Base-by-base conservation (phyloP, 106 monocot genomes). In the Dioscorea alata region DNA sequence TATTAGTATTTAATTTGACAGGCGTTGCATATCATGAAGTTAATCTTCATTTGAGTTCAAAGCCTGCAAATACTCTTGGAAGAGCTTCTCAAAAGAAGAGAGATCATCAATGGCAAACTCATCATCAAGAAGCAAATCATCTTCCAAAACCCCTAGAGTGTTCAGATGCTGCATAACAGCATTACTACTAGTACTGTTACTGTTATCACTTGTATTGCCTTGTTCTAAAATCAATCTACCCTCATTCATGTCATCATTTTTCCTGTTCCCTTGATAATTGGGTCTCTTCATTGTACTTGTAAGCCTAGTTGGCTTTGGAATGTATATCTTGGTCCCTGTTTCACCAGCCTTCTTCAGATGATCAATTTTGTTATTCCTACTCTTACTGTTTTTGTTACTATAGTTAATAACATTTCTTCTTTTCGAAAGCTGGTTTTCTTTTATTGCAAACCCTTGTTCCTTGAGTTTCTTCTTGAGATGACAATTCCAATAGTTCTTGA, bases 401-500 rank as follows among this genome's bases (percentile, higher is more conserved):
- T 73, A 5, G 42, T 42, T 10, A 3, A 10, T 42, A n/a, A n/a
- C n/a, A 6, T 42, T 42, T 6, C 42, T 42, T 42, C 42, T 5
- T 28, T 28, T 28, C 0, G 5, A 6, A 42, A 34, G 34, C 4
- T 4, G 34, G 42, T 5, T 10, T 6, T 42, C 10, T 42, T 42
- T 0, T 6, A 8, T 42, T 3, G 42, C 10, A 42, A 42, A 42
- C 42, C 0, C 42, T 42, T 42, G 42, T 8, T 10, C 5, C 42
- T 42, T 42, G 42, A 42, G 42, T 10, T 42, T 42, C 42, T 42
- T 42, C 2, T 5, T 42, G 42, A 42, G 42, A 42, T 42, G 42
- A 42, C 42, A 8, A 10, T 42, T 42, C 42, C 42, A 42, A 49
- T 80, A 75, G 66, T 75, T 80, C 71, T 80, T 80, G 66, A 81